These are phyloP conservation scores for Suhomyces xylopsoci DNA, from an alignment of 805 yeast species.

Conservation along the genomic window DNA sequence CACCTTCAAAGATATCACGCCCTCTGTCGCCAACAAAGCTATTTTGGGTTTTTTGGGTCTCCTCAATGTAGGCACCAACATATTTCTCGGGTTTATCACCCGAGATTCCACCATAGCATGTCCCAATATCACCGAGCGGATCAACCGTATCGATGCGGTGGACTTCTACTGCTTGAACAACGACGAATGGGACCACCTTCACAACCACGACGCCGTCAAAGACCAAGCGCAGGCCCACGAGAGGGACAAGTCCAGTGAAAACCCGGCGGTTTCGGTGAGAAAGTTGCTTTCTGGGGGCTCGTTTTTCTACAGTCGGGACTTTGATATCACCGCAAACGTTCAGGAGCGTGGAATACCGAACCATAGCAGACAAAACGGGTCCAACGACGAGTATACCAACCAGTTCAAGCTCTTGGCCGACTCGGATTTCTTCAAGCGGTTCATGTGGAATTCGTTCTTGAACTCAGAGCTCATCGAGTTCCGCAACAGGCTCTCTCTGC, in stretches of 20 bases:
- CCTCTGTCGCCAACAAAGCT: slow-evolving; percentile 21
- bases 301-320: slow-evolving; percentile 47
- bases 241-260: slow-evolving; percentile 20
- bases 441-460: slow-evolving; percentile 53
- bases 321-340: slow-evolving; percentile 43
- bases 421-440: slow-evolving; percentile 42
- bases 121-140: slow-evolving; percentile 51
- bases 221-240: not conserved
- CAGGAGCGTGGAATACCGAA: slow-evolving; percentile 42
- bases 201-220: not conserved
- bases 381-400: slow-evolving; percentile 1
- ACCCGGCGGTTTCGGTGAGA: slow-evolving; percentile 45
- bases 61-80: slow-evolving; percentile 49
- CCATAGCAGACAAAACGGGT: slow-evolving; percentile 1
- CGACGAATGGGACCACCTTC: slow-evolving; percentile 48
- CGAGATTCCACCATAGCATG: slow-evolving; percentile 55
- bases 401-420: slow-evolving; percentile 28
- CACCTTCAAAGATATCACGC: slow-evolving; percentile 44
- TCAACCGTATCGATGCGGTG: slow-evolving; percentile 55
- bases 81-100: slow-evolving; percentile 59
- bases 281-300: slow-evolving; percentile 45
- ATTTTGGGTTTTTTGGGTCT: slow-evolving; percentile 63
- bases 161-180: slow-evolving; percentile 63
- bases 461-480: slow-evolving; percentile 45
- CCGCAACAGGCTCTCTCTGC: slow-evolving; percentile 38